phyloP scores from a whole-genome alignment of 192 early-diverging fungal genomes.

The Coemansia sp. region DNA sequence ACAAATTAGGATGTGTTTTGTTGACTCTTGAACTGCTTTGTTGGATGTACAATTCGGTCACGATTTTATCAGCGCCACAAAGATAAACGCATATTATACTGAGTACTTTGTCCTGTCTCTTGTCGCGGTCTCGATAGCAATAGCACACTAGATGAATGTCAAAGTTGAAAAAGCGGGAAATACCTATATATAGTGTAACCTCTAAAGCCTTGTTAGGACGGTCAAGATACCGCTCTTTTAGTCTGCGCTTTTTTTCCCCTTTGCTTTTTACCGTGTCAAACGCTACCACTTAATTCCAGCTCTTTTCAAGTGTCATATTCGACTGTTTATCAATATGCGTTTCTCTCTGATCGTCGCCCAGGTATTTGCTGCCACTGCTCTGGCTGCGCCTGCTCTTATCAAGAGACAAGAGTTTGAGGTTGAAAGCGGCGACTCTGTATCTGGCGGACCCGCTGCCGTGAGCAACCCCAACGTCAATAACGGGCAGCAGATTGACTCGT shows the following conservation, averaged over 20 bases:
- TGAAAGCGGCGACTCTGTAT: conserved; percentile 15
- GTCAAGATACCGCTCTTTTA: too few species aligned
- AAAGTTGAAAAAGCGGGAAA: too few species aligned
- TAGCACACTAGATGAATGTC: too few species aligned
- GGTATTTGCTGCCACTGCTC: conserved; percentile 7
- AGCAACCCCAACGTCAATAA: conserved; percentile 34
- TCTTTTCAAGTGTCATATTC: not conserved
- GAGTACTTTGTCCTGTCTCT: too few species aligned
- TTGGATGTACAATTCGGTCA: too few species aligned
- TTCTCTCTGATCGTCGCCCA: conserved; percentile 16
- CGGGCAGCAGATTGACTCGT: conserved; percentile 21
- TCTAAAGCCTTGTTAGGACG: too few species aligned
- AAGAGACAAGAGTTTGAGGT: conserved; percentile 22
- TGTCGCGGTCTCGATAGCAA: too few species aligned
- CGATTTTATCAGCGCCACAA: too few species aligned
- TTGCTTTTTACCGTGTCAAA: not conserved
- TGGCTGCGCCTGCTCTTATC: conserved; percentile 11
- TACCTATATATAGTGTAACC: too few species aligned
- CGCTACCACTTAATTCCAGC: not conserved
- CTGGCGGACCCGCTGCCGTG: conserved; percentile 17
- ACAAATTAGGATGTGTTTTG: too few species aligned
- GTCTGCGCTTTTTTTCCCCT: not conserved
- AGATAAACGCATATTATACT: too few species aligned
- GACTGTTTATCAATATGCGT: conserved; percentile 14
- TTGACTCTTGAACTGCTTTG: too few species aligned